phyloP scores from a whole-genome alignment of 768 basidiomycete genomes.

The Pseudohyphozyma bogoriensis region DNA sequence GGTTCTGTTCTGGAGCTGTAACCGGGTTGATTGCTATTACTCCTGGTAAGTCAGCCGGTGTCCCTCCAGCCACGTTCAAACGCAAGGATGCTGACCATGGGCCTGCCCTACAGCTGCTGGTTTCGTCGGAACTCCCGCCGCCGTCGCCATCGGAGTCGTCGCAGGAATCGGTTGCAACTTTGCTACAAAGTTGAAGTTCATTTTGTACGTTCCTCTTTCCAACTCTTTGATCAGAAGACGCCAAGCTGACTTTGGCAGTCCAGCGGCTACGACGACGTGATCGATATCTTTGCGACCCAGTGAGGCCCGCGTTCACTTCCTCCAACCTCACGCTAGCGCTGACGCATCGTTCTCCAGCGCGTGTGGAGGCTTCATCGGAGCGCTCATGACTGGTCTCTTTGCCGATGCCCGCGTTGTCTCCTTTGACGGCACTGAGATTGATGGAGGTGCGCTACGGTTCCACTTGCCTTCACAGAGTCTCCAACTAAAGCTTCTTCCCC shows the following conservation, averaged over 20 bases:
- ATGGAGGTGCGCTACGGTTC: constrained; percentile 43
- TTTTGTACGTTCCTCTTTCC: constrained; percentile 68
- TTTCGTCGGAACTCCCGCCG: constrained; percentile 64
- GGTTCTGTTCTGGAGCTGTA: constrained; percentile 83
- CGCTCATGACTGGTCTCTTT: constrained; percentile 60
- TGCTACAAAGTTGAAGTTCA: constrained; percentile 47
- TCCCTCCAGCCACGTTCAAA: neutral
- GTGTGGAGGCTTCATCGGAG: constrained; percentile 32
- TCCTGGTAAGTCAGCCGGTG: too few relatives aligned
- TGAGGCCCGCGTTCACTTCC: too few relatives aligned
- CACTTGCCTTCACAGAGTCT: neutral
- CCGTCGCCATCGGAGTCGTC: constrained; percentile 63
- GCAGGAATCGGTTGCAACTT: constrained; percentile 64
- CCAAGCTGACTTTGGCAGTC: too few relatives aligned
- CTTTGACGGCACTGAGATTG: constrained; percentile 54
- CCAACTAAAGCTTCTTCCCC: constrained; percentile 27
- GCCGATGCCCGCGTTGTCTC: constrained; percentile 55
- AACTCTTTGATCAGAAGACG: too few relatives aligned
- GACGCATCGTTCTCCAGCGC: neutral
- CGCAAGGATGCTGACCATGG: neutral
- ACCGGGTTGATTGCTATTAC: constrained; percentile 49
- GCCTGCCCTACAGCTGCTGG: constrained; percentile 73
- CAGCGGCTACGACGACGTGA: constrained; percentile 70
- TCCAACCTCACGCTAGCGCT: too few relatives aligned
- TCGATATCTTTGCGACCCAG: neutral